Conservation (phyloP, 352 stramenopile species). For the Globisporangium megalacanthum region DNA sequence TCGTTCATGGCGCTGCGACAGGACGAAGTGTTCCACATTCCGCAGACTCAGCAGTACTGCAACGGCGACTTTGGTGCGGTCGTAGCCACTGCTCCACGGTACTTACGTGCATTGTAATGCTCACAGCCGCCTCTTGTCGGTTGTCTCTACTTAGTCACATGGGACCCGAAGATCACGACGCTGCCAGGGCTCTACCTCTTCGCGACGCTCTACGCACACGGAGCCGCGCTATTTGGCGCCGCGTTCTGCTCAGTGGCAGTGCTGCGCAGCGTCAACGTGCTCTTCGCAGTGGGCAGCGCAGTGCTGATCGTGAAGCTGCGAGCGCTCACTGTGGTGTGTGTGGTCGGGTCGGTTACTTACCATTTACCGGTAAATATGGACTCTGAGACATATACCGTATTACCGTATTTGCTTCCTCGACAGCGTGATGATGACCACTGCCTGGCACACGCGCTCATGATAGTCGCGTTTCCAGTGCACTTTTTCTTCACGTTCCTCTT, state of each 20-base stretch:
- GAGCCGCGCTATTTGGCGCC: constrained; percentile 7
- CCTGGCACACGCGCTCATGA: constrained; percentile 58
- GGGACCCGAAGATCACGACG: constrained; percentile 92
- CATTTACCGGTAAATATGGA: too few species aligned
- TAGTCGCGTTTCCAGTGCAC: constrained; percentile 73
- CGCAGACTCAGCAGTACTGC: constrained; percentile 82
- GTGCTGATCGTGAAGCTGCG: constrained; percentile 49
- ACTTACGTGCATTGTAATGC: too few species aligned
- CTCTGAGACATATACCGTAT: too few species aligned
- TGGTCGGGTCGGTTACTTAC: too few species aligned
- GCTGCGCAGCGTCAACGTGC: constrained; percentile 74
- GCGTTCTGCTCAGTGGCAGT: constrained; percentile 52
- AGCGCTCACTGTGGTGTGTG: constrained; percentile 23
- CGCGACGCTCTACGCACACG: constrained; percentile 36
- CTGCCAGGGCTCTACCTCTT: constrained; percentile 86
- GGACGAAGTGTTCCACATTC: constrained; percentile 85
- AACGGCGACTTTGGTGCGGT: constrained; percentile 50
- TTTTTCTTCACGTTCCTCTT: constrained; percentile 89
- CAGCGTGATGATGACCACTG: constrained; percentile 39
- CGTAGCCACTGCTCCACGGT: background rate
- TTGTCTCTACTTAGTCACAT: constrained; percentile 40
- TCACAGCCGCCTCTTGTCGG: background rate
- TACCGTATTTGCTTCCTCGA: too few species aligned
- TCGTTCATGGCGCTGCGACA: constrained; percentile 16
- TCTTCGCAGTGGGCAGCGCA: constrained; percentile 64